These are phyloP conservation scores for Polytrichum formosum DNA, from an alignment of 225 moss, liverwort and hornwort genomes.

Conservation along the genomic window DNA sequence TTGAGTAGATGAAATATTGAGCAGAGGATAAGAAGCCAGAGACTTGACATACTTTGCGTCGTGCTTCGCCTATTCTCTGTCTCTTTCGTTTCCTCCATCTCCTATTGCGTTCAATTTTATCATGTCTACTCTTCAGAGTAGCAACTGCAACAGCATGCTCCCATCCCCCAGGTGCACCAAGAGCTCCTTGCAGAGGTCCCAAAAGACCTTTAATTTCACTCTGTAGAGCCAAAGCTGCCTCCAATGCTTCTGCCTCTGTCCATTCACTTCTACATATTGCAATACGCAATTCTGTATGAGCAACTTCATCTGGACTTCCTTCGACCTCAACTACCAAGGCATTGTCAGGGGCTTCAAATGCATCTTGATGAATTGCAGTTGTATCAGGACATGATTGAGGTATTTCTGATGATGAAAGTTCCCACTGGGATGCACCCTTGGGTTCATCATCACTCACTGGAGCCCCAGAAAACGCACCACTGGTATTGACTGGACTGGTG, in stretches of 20 bases:
- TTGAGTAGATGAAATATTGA: background rate
- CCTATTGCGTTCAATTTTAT: conserved; percentile 73
- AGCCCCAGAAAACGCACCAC: conserved; percentile 4
- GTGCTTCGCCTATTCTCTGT: conserved; percentile 65
- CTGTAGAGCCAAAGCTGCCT: conserved; percentile 65
- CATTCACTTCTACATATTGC: conserved; percentile 34
- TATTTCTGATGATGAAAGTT: background rate
- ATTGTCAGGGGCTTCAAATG: background rate
- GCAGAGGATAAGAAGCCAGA: background rate
- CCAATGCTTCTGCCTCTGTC: conserved; percentile 30
- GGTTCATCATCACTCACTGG: background rate
- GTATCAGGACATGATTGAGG: background rate
- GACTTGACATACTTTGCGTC: conserved; percentile 46
- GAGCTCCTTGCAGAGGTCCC: conserved; percentile 63
- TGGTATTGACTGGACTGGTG: background rate
- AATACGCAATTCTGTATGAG: conserved; percentile 15
- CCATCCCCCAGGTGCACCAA: conserved; percentile 56
- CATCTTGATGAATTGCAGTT: background rate
- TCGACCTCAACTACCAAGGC: background rate
- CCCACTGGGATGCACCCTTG: background rate
- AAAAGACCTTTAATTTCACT: conserved; percentile 49
- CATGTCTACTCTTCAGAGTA: conserved; percentile 53
- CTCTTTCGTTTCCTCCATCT: conserved; percentile 85
- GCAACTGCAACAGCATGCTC: conserved; percentile 56
- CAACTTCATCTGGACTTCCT: conserved; percentile 4